Conservation (phyloP, 169 alveolate genomes). For the Neospora caninum region DNA sequence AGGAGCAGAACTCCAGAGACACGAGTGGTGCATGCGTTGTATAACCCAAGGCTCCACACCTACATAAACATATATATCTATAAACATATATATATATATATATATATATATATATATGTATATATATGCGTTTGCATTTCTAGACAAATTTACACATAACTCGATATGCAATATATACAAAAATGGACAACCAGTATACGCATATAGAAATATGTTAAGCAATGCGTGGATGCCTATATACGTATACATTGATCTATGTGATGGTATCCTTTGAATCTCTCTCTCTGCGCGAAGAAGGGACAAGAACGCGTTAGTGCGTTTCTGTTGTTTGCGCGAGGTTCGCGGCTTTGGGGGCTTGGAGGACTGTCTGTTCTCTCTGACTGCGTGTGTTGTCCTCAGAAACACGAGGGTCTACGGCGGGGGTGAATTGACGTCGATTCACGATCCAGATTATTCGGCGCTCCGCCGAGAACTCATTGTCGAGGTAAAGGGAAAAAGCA, state of each 20-base stretch:
- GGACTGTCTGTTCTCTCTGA: neutral
- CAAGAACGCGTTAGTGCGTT: neutral
- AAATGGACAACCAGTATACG: too few species aligned
- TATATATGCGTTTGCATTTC: neutral
- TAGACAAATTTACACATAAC: neutral
- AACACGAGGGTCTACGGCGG: neutral
- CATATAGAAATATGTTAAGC: neutral
- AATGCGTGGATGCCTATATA: neutral
- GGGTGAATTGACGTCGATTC: neutral
- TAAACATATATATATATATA: neutral
- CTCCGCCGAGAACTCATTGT: neutral
- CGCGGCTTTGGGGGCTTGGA: too few species aligned
- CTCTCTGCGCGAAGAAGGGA: neutral
- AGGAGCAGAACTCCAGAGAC: too few species aligned
- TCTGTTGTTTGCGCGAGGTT: too few species aligned
- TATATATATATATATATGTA: neutral
- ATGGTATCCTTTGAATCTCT: neutral
- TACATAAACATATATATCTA: neutral
- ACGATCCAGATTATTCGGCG: neutral
- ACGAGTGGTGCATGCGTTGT: too few species aligned
- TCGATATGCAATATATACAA: conserved; percentile 33
- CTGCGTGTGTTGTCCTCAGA: neutral
- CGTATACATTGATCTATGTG: neutral
- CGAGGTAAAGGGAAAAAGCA: too few species aligned
- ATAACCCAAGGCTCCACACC: too few species aligned